A percentile compares a stretch with the other conserved stretches of the same genome.
phyloP scores from a whole-genome alignment of 2,329 filamentous ascomycete species.

The Tolypocladium cylindrosporum region DNA sequence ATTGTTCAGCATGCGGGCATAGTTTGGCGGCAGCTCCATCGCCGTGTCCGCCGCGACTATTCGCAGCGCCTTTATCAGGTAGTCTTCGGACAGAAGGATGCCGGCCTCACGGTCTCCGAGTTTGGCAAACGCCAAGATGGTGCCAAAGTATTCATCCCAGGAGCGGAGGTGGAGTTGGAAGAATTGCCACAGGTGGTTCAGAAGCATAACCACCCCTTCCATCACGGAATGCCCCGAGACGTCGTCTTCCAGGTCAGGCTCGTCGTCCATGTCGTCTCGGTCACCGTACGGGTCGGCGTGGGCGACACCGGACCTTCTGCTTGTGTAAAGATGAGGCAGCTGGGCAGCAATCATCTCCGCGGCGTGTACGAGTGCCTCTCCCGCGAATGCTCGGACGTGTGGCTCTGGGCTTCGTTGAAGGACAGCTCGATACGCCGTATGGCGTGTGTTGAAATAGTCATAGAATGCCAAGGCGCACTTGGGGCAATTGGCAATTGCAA shows the following conservation, averaged over 20 bases:
- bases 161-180: slow-evolving; percentile 53
- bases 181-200: slow-evolving; percentile 49
- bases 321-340: slow-evolving; percentile 37
- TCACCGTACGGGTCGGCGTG: slow-evolving; percentile 2
- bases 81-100: slow-evolving; percentile 50
- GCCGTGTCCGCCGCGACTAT: slow-evolving; percentile 50
- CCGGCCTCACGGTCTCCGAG: slow-evolving; percentile 49
- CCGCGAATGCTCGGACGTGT: slow-evolving; percentile 42
- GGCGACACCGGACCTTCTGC: neutral
- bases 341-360: slow-evolving; percentile 40
- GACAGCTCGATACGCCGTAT: slow-evolving; percentile 51
- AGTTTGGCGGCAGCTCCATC: slow-evolving; percentile 43
- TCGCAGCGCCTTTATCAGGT: slow-evolving; percentile 46
- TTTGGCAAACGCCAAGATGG: slow-evolving; percentile 56
- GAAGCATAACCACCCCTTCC: slow-evolving; percentile 30
- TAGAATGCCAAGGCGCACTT: slow-evolving; percentile 50
- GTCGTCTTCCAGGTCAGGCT: slow-evolving; percentile 8
- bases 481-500: slow-evolving; percentile 35
- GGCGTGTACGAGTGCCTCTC: slow-evolving; percentile 40
- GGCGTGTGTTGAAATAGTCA: slow-evolving; percentile 47
- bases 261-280: slow-evolving; percentile 18
- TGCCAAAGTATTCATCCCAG: slow-evolving; percentile 69
- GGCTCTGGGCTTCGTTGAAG: slow-evolving; percentile 51
- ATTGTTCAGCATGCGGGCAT: slow-evolving; percentile 41
- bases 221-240: slow-evolving; percentile 11